phyloP scores from a whole-genome alignment of 805 yeast genomes.

The Yarrowia keelungensis region DNA sequence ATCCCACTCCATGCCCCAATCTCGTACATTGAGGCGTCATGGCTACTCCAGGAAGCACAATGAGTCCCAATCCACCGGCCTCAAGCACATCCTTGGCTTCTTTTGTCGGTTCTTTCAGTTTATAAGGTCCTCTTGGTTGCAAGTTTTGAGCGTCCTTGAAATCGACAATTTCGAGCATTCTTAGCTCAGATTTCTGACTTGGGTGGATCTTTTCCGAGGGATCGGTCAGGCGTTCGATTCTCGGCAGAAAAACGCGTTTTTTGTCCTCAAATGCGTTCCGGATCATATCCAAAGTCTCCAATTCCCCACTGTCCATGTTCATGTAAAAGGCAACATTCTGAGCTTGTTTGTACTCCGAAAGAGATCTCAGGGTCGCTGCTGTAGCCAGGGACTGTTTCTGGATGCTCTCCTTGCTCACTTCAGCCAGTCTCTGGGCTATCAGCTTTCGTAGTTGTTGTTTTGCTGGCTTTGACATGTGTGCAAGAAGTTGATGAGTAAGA shows the following conservation, averaged over 20 bases:
- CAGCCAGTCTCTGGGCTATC: slow-evolving; percentile 15
- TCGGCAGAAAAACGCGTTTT: slow-evolving; percentile 50
- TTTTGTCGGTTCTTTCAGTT: slow-evolving; percentile 69
- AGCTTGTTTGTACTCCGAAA: slow-evolving; percentile 56
- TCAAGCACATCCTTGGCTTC: slow-evolving; percentile 45
- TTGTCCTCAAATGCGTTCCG: slow-evolving; percentile 56
- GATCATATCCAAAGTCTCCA: slow-evolving; percentile 65
- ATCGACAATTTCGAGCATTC: slow-evolving; percentile 61
- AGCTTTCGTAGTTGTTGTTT: slow-evolving; percentile 30
- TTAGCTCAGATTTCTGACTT: slow-evolving; percentile 55
- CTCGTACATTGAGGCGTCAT: slow-evolving; percentile 63
- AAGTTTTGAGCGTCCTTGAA: slow-evolving; percentile 56
- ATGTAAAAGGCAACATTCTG: slow-evolving; percentile 68
- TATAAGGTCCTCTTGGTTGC: slow-evolving; percentile 71
- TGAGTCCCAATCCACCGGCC: slow-evolving; percentile 64
- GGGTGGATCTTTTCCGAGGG: slow-evolving; percentile 17
- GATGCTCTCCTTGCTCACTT: background rate
- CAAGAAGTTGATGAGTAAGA: background rate
- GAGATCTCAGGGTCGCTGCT: slow-evolving; percentile 42
- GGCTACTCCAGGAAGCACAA: slow-evolving; percentile 87
- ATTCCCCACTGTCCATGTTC: slow-evolving; percentile 77
- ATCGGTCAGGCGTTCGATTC: slow-evolving; percentile 55
- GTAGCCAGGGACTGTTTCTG: slow-evolving; percentile 24
- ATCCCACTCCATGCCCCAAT: slow-evolving; percentile 94
- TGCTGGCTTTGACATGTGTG: slow-evolving; percentile 20